phyloP scores from a whole-genome alignment of 495 filamentous ascomycete genomes.

The Glutinoglossum americanum region DNA sequence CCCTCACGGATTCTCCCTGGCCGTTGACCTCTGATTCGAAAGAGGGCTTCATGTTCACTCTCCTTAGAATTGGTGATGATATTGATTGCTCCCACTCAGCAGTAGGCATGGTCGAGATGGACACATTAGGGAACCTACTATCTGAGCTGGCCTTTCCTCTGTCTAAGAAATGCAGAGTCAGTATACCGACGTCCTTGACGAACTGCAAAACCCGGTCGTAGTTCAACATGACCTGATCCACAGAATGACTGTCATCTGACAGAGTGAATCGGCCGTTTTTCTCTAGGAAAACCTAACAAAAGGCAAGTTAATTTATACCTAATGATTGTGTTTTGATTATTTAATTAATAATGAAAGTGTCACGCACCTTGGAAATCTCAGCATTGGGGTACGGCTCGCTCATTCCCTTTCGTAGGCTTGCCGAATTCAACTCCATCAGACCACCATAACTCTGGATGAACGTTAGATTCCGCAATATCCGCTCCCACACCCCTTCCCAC shows the following conservation, averaged over 20 bases:
- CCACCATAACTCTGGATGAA: conserved; percentile 52
- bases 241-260: conserved; percentile 6
- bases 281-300: conserved; percentile 2
- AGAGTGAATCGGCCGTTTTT: conserved; percentile 4
- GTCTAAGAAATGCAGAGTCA: conserved; percentile 5
- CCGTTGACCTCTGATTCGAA: background rate
- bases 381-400: conserved; percentile 69
- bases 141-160: background rate
- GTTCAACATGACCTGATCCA: conserved; percentile 6
- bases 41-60: background rate
- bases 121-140: background rate
- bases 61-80: background rate
- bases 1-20: background rate
- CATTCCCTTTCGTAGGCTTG: conserved; percentile 73
- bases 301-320: background rate
- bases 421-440: conserved; percentile 72
- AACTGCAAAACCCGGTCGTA: conserved; percentile 3
- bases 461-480: conserved; percentile 49
- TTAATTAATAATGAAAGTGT: background rate
- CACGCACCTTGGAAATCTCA: conserved; percentile 53
- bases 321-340: background rate
- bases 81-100: background rate
- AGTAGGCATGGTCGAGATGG: background rate
- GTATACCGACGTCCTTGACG: conserved; percentile 2
- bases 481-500: conserved; percentile 46